A percentile compares a stretch with the other conserved stretches of the same genome.
These are phyloP conservation scores for Ophiocordyceps polyrhachis-furcata DNA, from an alignment of 2,329 filamentous ascomycete species.

Conservation along the genomic window DNA sequence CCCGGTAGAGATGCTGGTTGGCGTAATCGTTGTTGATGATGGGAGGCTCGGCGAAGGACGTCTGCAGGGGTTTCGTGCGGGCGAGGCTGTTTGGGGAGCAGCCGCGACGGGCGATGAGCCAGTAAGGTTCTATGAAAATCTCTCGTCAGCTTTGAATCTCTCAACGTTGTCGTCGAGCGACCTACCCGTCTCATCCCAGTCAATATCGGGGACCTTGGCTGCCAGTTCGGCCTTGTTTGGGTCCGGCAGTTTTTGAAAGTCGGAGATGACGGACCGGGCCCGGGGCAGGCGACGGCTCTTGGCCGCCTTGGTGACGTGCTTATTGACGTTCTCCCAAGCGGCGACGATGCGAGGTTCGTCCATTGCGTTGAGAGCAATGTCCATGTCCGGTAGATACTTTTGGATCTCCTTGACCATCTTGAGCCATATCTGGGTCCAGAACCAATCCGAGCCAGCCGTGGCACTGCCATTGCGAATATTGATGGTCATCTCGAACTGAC, in stretches of 20 bases:
- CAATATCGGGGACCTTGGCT: constrained; percentile 18
- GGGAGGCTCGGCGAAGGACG: constrained; percentile 25
- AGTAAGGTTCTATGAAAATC: constrained; percentile 24
- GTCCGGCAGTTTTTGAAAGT: constrained; percentile 23
- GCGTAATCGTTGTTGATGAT: constrained; percentile 25
- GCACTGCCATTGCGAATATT: constrained; percentile 27
- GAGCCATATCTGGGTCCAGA: constrained; percentile 30
- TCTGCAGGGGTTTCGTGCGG: constrained; percentile 24
- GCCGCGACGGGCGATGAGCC: constrained; percentile 36
- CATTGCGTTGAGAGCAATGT: constrained; percentile 46
- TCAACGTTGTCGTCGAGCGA: constrained; percentile 4
- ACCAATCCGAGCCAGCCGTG: constrained; percentile 17
- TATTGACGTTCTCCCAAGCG: constrained; percentile 34
- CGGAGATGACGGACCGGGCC: constrained; percentile 19
- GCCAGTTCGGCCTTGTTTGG: constrained; percentile 17
- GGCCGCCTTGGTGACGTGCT: constrained; percentile 28
- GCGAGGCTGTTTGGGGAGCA: constrained; percentile 46
- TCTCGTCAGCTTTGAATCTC: neutral
- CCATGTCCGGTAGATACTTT: constrained; percentile 40
- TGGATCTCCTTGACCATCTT: constrained; percentile 31
- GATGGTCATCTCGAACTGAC: constrained; percentile 25
- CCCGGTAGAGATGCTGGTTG: constrained; percentile 18
- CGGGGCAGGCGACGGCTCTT: constrained; percentile 16
- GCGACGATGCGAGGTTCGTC: constrained; percentile 44
- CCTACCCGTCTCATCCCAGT: constrained; percentile 32